phyloP scores from a whole-genome alignment of 441 rosid genomes.

The Gossypium gossypioides region DNA sequence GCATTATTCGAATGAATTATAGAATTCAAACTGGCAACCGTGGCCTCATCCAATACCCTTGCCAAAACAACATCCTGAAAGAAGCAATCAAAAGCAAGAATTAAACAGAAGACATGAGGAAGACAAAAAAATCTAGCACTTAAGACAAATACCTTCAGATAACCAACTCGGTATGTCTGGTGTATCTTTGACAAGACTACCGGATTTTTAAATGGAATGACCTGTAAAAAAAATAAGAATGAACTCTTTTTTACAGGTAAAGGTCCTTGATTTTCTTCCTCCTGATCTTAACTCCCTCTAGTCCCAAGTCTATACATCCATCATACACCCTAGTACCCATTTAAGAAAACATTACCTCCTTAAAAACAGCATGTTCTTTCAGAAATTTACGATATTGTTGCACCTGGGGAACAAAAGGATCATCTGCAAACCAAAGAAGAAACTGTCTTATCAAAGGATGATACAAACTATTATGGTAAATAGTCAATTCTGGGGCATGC shows the following conservation, averaged over 20 bases:
- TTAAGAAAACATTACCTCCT: conserved; percentile 56
- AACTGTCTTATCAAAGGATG: background rate
- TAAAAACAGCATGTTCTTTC: conserved; percentile 87
- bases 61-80: conserved; percentile 96
- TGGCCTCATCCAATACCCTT: conserved; percentile 84
- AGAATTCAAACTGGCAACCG: conserved; percentile 75
- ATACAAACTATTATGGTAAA: background rate
- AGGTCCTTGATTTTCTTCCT: background rate
- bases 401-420: conserved; percentile 65
- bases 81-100: conserved; percentile 25
- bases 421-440: conserved; percentile 48
- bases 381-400: conserved; percentile 80
- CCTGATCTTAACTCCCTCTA: conserved; percentile 1
- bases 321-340: conserved; percentile 11
- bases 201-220: conserved; percentile 77
- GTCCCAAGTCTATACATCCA: background rate
- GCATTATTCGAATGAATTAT: conserved; percentile 91
- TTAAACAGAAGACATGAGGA: conserved; percentile 5
- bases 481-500: background rate
- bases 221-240: conserved; percentile 33
- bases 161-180: conserved; percentile 94
- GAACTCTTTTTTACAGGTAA: background rate
- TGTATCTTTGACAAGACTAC: conserved; percentile 88
- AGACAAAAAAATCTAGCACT: conserved; percentile 4
- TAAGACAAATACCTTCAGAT: conserved; percentile 61